Percentiles rank a stretch among this genome's conserved stretches.
Evolutionary conservation across 2,329 filamentous ascomycete species (phyloP).

Genomic region (Penicillium brasilianum): DNA sequence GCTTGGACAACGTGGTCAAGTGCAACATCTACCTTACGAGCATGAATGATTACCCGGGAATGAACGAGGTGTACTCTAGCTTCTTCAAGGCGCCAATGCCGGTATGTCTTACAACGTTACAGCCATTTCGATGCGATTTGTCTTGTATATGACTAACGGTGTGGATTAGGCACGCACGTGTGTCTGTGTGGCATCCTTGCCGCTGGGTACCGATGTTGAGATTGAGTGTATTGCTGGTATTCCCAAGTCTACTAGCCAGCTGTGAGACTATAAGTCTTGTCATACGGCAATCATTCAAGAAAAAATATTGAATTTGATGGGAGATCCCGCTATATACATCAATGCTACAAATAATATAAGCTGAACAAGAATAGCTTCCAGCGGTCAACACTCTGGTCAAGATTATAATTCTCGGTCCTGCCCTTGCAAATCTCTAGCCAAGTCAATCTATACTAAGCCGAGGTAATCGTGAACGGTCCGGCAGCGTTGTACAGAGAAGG

Average conservation of each 20-base stretch:
- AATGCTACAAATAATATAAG: background rate
- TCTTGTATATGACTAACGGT: background rate
- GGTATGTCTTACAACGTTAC: conserved; percentile 28
- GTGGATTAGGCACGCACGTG: conserved; percentile 44
- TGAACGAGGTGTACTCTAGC: conserved; percentile 75
- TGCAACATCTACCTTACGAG: conserved; percentile 68
- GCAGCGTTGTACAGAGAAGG: conserved; percentile 36
- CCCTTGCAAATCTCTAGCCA: background rate
- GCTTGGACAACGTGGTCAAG: conserved; percentile 65
- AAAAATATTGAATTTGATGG: background rate
- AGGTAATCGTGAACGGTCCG: conserved; percentile 34
- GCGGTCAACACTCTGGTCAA: background rate
- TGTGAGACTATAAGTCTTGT: background rate
- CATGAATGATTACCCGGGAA: conserved; percentile 70
- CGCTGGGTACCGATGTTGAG: conserved; percentile 58
- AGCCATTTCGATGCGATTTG: background rate
- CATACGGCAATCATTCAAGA: background rate
- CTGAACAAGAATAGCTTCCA: background rate
- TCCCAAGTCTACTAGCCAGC: background rate
- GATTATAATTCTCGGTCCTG: background rate
- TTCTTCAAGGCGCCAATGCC: conserved; percentile 35
- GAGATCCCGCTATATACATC: background rate
- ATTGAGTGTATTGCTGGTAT: conserved; percentile 52
- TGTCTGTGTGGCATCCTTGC: conserved; percentile 58
- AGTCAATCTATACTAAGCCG: conserved; percentile 20